Evolutionary conservation across 2,329 filamentous ascomycete species (phyloP), one percentile per base, ranked within the genome.

Genomic region (Aureobasidium sp.): DNA sequence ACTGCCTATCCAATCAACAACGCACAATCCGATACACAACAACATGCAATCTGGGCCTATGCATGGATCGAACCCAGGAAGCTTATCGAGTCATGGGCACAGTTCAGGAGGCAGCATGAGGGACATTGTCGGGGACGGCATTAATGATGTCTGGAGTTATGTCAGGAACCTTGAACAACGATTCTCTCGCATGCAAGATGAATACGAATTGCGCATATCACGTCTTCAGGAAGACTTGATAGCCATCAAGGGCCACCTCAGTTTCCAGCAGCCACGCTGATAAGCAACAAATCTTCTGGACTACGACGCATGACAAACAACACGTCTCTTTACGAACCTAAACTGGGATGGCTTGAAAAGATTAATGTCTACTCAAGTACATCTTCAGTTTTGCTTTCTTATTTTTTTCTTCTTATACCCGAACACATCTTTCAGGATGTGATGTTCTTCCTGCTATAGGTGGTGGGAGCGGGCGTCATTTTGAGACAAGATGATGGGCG

Each of bases 161-260:
- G 83, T 92, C 37, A 85, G 90, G 61, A 81, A 80, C 21, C 77
- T 93, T 53, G 89, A 93, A 69, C 82, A 68, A 37, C 72, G 75
- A 21, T 76, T 80, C 70, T 70, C 72, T 25, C 68, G 74, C 30
- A 78, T 77, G 72, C 74, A 77, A 62, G 76, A 79, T 66, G 78
- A 80, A 62, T 76, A 79, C 64, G 76, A 78, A 60, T 67, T 75
- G 54, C 74, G 75, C 53, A 78, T 80, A 48, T 68, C 70, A 9
- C 70, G 73, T 9, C 63, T 80, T 67, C 74, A 78, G 64, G 75
- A 75, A 49, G 78, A 81, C 65, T 71, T 80, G 39, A 72, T 72
- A 57, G 64, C 66, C 49, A 65, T 74, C 4, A 71, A 69, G 62
- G 66, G 67, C 39, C 64, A 65, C 9, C 29, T 62, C 21, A 59